Evolutionary conservation across 1,284 basidiomycete species (phyloP).

Genomic region (Melampsora americana): DNA sequence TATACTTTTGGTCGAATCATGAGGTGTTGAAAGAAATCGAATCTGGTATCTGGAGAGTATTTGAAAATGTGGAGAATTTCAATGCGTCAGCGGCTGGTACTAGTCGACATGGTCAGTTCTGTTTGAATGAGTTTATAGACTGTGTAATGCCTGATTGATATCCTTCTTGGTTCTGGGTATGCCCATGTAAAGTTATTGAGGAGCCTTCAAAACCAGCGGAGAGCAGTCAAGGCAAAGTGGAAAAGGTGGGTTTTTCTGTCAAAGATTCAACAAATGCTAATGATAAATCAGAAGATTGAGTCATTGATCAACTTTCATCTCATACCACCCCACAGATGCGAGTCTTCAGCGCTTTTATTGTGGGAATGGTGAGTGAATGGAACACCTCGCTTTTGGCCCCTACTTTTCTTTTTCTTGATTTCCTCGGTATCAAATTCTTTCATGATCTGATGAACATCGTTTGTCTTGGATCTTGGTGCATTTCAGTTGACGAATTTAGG

Average conservation of each 20-base stretch:
- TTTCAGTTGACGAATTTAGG: background rate
- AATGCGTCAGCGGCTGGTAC: slow-evolving; percentile 1
- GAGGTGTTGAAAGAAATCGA: slow-evolving; percentile 64
- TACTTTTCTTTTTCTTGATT: too few relatives aligned
- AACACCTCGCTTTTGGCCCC: too few relatives aligned
- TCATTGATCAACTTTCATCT: background rate
- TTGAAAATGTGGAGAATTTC: slow-evolving; percentile 45
- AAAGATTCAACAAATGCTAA: background rate
- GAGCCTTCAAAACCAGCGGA: background rate
- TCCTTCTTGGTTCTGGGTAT: background rate
- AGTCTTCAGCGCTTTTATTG: background rate
- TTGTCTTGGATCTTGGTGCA: background rate
- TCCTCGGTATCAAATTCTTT: too few relatives aligned
- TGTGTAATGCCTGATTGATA: background rate
- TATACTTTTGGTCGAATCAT: slow-evolving; percentile 76
- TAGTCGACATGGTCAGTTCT: slow-evolving; percentile 11
- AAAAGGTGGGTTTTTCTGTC: slow-evolving; percentile 5
- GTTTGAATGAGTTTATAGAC: background rate
- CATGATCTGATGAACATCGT: too few relatives aligned
- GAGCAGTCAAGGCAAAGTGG: slow-evolving; percentile 7
- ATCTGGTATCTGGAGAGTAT: slow-evolving; percentile 47
- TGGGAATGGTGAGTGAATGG: slow-evolving; percentile 6
- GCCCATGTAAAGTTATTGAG: slow-evolving; percentile 13
- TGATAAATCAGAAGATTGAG: background rate
- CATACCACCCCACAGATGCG: background rate